These are phyloP conservation scores for Exophiala sp. DNA, from an alignment of 2,329 filamentous ascomycete species.

Conservation along the genomic window DNA sequence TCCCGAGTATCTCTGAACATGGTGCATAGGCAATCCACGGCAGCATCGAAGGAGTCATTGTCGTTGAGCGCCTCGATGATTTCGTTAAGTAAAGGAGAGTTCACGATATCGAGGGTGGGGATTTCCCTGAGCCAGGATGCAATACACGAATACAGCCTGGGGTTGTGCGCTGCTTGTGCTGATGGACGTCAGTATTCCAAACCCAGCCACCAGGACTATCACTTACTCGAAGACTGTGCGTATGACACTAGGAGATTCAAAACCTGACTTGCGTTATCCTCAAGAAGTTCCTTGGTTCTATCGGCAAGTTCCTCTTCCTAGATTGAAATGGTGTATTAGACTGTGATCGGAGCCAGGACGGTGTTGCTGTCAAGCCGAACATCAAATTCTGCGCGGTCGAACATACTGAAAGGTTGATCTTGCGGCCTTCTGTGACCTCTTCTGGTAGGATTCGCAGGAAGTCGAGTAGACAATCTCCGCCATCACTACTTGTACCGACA, in stretches of 20 bases:
- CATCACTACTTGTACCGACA: slow-evolving; percentile 60
- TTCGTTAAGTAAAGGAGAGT: slow-evolving; percentile 74
- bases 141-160: slow-evolving; percentile 87
- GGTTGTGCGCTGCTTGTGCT: slow-evolving; percentile 76
- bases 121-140: slow-evolving; percentile 96
- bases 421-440: slow-evolving; percentile 98
- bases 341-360: slow-evolving; percentile 37
- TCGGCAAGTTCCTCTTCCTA: slow-evolving; percentile 91
- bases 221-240: slow-evolving; percentile 79
- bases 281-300: slow-evolving; percentile 82
- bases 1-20: slow-evolving; percentile 89
- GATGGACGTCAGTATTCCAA: slow-evolving; percentile 26
- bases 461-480: slow-evolving; percentile 82
- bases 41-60: slow-evolving; percentile 75
- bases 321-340: slow-evolving; percentile 46
- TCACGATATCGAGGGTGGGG: slow-evolving; percentile 72
- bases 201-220: neutral
- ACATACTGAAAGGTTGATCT: slow-evolving; percentile 98
- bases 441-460: slow-evolving; percentile 95
- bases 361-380: slow-evolving; percentile 42
- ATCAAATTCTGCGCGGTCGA: slow-evolving; percentile 49
- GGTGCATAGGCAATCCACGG: slow-evolving; percentile 85
- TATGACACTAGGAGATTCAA: slow-evolving; percentile 84
- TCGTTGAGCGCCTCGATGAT: slow-evolving; percentile 71
- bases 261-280: slow-evolving; percentile 84